Conservation (phyloP, 192 early-diverging fungal species). For the Entophlyctis helioformis region DNA sequence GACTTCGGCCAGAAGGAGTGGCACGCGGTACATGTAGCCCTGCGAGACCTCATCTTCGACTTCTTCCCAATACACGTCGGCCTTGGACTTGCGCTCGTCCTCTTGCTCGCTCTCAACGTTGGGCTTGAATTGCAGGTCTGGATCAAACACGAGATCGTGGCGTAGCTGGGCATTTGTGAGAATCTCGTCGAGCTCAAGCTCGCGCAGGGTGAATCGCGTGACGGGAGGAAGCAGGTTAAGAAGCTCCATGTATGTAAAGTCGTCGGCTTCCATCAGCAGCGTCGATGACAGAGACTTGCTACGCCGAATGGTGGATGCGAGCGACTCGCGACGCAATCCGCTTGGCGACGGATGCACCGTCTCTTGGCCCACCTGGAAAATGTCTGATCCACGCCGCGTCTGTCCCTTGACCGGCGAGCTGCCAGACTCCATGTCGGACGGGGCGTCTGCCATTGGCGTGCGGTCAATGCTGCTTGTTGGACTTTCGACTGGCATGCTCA, state of each 20-base stretch:
- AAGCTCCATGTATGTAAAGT: conserved; percentile 24
- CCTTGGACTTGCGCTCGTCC: conserved; percentile 44
- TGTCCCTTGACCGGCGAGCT: too few species aligned
- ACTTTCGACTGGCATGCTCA: background rate
- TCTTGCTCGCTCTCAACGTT: conserved; percentile 66
- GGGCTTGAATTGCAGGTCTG: conserved; percentile 79
- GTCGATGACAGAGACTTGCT: conserved; percentile 15
- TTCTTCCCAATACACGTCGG: conserved; percentile 59
- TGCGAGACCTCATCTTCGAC: conserved; percentile 43
- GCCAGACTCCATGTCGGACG: too few species aligned
- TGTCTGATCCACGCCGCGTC: background rate
- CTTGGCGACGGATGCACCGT: background rate
- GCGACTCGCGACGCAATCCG: conserved; percentile 5
- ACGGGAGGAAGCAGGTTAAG: conserved; percentile 52
- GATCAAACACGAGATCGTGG: conserved; percentile 84
- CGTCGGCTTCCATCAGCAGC: conserved; percentile 23
- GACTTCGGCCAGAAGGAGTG: conserved; percentile 64
- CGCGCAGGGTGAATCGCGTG: conserved; percentile 76
- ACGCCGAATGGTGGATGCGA: conserved; percentile 15
- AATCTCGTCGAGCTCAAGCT: conserved; percentile 72
- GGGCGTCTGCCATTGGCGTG: background rate
- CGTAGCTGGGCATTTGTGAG: conserved; percentile 74
- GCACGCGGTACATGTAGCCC: conserved; percentile 29
- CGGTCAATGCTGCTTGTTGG: background rate
- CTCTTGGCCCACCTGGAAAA: background rate